A percentile compares a stretch with the other conserved stretches of the same genome.
Conservation (phyloP, 2,329 filamentous ascomycete species). For the Gnomoniopsis smithogilvyi region DNA sequence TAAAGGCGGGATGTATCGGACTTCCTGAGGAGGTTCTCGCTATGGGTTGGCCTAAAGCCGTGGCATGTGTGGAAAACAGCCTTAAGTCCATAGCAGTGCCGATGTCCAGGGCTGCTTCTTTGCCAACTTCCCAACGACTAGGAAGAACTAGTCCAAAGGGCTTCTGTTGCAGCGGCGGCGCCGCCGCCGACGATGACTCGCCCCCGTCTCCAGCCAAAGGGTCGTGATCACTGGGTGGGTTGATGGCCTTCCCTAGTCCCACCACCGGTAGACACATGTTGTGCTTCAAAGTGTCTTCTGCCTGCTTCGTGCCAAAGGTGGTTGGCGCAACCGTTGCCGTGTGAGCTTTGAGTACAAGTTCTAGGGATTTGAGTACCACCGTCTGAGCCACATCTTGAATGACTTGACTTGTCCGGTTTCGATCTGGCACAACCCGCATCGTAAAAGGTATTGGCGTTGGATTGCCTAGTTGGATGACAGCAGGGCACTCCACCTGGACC, state of each 20-base stretch:
- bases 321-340: slow-evolving; percentile 19
- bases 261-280: not conserved
- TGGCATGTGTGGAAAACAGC: not conserved
- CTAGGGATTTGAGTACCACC: slow-evolving; percentile 18
- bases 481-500: slow-evolving; percentile 26
- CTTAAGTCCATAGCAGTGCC: slow-evolving; percentile 1
- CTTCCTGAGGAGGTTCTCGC: not conserved
- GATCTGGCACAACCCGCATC: slow-evolving; percentile 18
- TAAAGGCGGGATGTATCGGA: slow-evolving; percentile 20
- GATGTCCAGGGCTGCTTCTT: not conserved
- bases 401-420: slow-evolving; percentile 10
- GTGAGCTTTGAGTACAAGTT: slow-evolving; percentile 17
- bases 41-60: not conserved
- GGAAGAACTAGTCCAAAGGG: not conserved
- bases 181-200: not conserved
- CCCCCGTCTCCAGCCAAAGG: not conserved
- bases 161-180: not conserved
- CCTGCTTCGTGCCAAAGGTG: not conserved
- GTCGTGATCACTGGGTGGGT: not conserved
- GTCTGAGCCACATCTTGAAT: slow-evolving; percentile 18
- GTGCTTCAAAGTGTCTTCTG: not conserved
- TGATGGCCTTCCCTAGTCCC: not conserved
- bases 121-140: not conserved
- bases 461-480: slow-evolving; percentile 28
- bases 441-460: slow-evolving; percentile 22